Evolutionary conservation across 805 yeast genomes (phyloP).

Genomic region (Candida ficus): DNA sequence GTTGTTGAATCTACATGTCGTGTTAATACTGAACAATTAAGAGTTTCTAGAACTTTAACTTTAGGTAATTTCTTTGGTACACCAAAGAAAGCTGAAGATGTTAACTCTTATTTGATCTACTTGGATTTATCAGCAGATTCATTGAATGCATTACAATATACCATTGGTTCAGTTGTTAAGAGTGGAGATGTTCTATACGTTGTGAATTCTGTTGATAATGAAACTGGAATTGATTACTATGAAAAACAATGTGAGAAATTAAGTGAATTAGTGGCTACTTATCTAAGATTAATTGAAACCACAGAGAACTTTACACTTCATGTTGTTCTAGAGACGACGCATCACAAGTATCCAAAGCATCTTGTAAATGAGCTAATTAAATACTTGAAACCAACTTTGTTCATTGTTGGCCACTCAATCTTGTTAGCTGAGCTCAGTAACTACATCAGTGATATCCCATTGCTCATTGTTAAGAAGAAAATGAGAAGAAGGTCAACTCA

Average conservation of each 20-base stretch:
- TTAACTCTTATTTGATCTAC: conserved; percentile 69
- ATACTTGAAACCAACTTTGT: conserved; percentile 28
- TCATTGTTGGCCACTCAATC: conserved; percentile 16
- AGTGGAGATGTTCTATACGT: conserved; percentile 80
- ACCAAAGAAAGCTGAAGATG: conserved; percentile 15
- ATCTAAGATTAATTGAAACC: conserved; percentile 13
- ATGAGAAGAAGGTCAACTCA: conserved; percentile 7
- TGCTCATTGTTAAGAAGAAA: conserved; percentile 21
- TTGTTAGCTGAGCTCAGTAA: conserved; percentile 12
- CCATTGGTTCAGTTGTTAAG: conserved; percentile 76
- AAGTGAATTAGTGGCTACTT: conserved; percentile 10
- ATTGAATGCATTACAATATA: conserved; percentile 79
- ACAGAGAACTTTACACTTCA: conserved; percentile 18
- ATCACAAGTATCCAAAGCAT: conserved; percentile 35
- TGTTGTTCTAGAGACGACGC: conserved; percentile 30
- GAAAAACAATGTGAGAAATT: conserved; percentile 13
- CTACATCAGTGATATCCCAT: conserved; percentile 21
- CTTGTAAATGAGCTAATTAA: conserved; percentile 31
- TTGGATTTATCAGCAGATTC: conserved; percentile 83
- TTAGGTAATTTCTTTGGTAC: conserved; percentile 54
- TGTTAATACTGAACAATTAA: conserved; percentile 43
- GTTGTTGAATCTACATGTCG: conserved; percentile 53
- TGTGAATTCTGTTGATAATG: conserved; percentile 45
- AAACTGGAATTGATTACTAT: conserved; percentile 25
- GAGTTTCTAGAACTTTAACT: conserved; percentile 65